Percentiles rank a stretch among this genome's conserved stretches.
Evolutionary conservation across 1,284 basidiomycete genomes (phyloP).

Genomic region (Hymenochaete sp.): DNA sequence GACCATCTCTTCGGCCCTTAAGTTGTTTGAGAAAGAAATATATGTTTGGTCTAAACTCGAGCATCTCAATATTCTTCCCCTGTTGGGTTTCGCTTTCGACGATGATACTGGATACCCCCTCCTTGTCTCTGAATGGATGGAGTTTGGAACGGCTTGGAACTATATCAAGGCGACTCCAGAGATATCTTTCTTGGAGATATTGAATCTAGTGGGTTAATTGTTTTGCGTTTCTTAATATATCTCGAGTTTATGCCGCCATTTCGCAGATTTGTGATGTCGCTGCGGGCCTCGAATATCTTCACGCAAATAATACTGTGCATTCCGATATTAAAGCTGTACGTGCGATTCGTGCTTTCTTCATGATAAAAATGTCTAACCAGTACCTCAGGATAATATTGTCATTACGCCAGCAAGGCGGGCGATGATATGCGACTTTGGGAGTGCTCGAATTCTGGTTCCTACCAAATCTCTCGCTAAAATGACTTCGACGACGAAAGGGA

Average conservation of each 20-base stretch:
- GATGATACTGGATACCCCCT: conserved; percentile 7
- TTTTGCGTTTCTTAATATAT: neutral
- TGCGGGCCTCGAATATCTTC: conserved; percentile 10
- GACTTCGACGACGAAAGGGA: neutral
- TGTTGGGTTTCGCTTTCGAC: no score
- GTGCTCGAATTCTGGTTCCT: neutral
- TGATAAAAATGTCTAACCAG: no score
- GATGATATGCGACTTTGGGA: conserved; percentile 10
- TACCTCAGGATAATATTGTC: conserved; percentile 10
- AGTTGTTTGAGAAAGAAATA: conserved; percentile 15
- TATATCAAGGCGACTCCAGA: neutral
- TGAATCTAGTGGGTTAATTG: neutral
- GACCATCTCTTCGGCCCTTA: neutral
- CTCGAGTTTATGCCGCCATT: neutral
- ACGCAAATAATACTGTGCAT: conserved; percentile 4
- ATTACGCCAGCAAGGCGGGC: neutral
- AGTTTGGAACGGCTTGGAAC: conserved; percentile 8
- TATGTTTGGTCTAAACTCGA: conserved; percentile 13
- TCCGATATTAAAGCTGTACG: conserved; percentile 11
- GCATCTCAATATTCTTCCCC: conserved; percentile 14
- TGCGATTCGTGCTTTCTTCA: no score
- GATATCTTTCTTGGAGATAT: no score
- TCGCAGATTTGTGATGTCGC: conserved; percentile 5
- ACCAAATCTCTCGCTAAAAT: neutral
- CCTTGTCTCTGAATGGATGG: conserved; percentile 17